Base-by-base conservation (phyloP, 2,329 filamentous ascomycete species). In the Elsinoe batatas region DNA sequence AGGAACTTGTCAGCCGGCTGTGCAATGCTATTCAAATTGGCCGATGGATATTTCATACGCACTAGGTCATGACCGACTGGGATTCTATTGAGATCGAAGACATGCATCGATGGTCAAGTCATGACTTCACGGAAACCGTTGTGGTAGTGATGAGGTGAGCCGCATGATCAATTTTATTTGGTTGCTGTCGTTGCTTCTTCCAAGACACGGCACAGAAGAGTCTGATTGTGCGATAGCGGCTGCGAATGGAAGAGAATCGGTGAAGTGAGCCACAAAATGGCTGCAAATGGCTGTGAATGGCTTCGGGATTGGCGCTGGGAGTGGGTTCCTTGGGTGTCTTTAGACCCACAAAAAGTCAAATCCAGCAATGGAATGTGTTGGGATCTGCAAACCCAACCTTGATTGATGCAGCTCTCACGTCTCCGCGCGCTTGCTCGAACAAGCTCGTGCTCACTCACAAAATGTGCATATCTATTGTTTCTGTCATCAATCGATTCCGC, bases 1-100 rank as follows among this genome's bases (percentile, higher is more conserved):
- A 50, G 46, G 35, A 32, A 35, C 46, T 50, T 50, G 46, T 50
- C 46, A 35, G 46, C 46, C 46, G 46, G 46, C 46, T 26, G 46
- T 50, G 46, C 46, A 50, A 32, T 50, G 26, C 10, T 18, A 13
- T 50, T 50, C n/a, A 44, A 26, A 44, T 26, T 18, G 6, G 17
- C 37, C 47, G 47, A 38, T 51, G 26, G 26, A 30, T 30, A 30
- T 30, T 30, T 30, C 26, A 30, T 30, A 30, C 26, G 26, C 26
- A 30, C 26, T 30, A 20, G 33, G 18, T 22, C 44, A 35, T 17
- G 3, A 11, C 5, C 11, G 22, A 17, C 17, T 5, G 26, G 13
- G 20, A 2, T 11, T 30, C 18, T 30, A 15, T 20, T 44, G 18
- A 8, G 40, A 44, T 44, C 40, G 17, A 22, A 44, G 17, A 10